Evolutionary conservation across 2,329 filamentous ascomycete genomes (phyloP).

Genomic region (Arthrinium puccinioides): DNA sequence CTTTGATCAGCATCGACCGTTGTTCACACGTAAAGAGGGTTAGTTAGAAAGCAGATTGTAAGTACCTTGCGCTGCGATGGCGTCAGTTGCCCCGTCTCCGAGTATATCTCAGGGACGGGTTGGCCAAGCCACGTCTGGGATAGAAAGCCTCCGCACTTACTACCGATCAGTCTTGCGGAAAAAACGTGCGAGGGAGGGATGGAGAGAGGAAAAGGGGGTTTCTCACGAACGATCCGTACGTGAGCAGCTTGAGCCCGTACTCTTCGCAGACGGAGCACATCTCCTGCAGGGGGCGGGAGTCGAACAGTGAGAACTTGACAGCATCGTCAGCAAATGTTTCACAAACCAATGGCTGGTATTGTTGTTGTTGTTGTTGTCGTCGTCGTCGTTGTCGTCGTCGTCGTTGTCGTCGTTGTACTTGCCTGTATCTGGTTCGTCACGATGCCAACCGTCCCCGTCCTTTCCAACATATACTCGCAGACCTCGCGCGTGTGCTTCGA

Average conservation of each 20-base stretch:
- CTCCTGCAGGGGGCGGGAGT: slow-evolving; percentile 20
- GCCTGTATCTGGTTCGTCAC: slow-evolving; percentile 27
- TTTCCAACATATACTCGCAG: slow-evolving; percentile 24
- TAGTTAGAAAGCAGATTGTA: neutral
- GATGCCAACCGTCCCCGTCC: slow-evolving; percentile 19
- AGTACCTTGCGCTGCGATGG: slow-evolving; percentile 27
- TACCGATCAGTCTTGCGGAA: no score
- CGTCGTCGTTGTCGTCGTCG: no score
- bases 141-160: slow-evolving; percentile 28
- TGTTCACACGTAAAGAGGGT: no score
- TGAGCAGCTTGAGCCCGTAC: slow-evolving; percentile 23
- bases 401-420: no score
- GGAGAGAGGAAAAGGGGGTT: no score
- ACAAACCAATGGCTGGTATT: neutral
- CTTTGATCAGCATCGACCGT: no score
- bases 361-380: no score
- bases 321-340: neutral
- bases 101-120: slow-evolving; percentile 24
- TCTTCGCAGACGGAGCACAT: slow-evolving; percentile 21
- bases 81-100: slow-evolving; percentile 21
- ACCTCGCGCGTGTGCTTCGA: slow-evolving; percentile 20
- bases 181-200: neutral
- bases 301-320: slow-evolving; percentile 24
- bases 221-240: slow-evolving; percentile 27
- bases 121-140: slow-evolving; percentile 23